Percentiles rank a stretch among this genome's conserved stretches.
Conservation (phyloP, 768 basidiomycete species). For the Polyporus arcularius region DNA sequence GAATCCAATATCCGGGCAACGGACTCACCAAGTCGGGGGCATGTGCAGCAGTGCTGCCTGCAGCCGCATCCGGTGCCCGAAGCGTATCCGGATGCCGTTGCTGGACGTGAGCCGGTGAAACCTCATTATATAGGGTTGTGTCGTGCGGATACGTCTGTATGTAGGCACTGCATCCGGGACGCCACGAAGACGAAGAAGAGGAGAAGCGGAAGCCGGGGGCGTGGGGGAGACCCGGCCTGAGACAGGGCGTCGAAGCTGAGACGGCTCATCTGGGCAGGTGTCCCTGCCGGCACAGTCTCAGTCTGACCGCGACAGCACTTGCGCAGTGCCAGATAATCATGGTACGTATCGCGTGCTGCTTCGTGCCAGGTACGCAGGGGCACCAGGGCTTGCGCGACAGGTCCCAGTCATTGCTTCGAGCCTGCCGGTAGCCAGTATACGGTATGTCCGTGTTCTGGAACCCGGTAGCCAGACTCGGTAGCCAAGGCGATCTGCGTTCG, state of each 20-base stretch:
- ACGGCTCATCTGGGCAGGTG: not conserved
- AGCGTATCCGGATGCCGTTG: not conserved
- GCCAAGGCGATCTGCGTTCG: constrained; percentile 1
- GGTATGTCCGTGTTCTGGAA: not conserved
- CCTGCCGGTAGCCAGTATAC: not conserved
- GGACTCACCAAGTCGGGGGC: too few species aligned
- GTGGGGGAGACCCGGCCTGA: too few species aligned
- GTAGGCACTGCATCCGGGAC: not conserved
- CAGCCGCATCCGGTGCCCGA: not conserved
- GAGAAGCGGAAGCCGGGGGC: too few species aligned
- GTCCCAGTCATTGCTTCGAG: not conserved
- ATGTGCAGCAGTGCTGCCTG: too few species aligned
- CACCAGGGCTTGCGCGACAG: too few species aligned
- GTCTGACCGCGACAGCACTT: not conserved
- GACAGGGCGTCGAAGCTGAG: not conserved
- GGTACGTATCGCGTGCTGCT: not conserved
- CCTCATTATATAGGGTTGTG: not conserved
- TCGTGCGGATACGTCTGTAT: not conserved
- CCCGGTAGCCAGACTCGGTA: not conserved
- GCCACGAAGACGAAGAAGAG: not conserved
- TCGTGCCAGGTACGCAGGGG: not conserved
- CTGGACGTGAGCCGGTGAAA: not conserved
- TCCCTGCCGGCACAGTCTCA: too few species aligned
- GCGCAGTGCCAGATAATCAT: not conserved
- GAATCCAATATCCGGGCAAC: not conserved